Conservation (phyloP, 169 alveolate species). For the Eimeria necatrix region DNA sequence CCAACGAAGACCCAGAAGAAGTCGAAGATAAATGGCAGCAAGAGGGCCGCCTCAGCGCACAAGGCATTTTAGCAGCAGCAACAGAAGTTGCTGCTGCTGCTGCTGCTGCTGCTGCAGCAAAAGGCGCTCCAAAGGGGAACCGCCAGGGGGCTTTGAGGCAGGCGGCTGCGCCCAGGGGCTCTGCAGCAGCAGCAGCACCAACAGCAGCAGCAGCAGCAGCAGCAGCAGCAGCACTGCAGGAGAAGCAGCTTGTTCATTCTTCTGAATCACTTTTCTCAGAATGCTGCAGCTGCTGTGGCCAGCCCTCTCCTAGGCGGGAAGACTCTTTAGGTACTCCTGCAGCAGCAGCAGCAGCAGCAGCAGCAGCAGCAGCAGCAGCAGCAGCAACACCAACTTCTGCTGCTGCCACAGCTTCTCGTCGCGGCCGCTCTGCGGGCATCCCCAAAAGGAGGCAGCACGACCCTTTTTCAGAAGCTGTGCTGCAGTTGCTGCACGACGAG, state of each 20-base stretch:
- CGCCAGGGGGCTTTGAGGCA: not conserved
- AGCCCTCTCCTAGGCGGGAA: not conserved
- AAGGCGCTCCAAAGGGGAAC: not conserved
- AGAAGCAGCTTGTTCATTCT: not conserved
- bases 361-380: slow-evolving; percentile 34
- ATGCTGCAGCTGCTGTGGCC: slow-evolving; percentile 18
- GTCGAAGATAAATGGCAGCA: not conserved
- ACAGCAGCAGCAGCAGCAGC: slow-evolving; percentile 7
- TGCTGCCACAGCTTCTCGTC: not conserved
- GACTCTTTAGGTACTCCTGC: not conserved
- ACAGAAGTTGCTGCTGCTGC: not conserved
- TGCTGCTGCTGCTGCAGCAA: slow-evolving; percentile 4
- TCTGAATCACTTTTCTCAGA: not conserved
- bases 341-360: not conserved
- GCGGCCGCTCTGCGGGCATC: not conserved
- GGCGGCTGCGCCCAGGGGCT: not conserved
- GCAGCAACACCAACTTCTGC: not conserved
- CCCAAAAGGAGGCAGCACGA: slow-evolving; percentile 49
- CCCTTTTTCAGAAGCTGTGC: slow-evolving; percentile 52
- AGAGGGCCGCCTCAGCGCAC: not conserved
- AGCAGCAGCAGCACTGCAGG: not conserved
- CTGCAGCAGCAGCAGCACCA: slow-evolving; percentile 1
- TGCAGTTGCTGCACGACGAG: slow-evolving; percentile 54
- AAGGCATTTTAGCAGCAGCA: not conserved
- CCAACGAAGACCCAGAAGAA: not conserved